phyloP scores from a whole-genome alignment of 192 early-diverging fungal genomes.

The Phlyctochytrium arcticum region DNA sequence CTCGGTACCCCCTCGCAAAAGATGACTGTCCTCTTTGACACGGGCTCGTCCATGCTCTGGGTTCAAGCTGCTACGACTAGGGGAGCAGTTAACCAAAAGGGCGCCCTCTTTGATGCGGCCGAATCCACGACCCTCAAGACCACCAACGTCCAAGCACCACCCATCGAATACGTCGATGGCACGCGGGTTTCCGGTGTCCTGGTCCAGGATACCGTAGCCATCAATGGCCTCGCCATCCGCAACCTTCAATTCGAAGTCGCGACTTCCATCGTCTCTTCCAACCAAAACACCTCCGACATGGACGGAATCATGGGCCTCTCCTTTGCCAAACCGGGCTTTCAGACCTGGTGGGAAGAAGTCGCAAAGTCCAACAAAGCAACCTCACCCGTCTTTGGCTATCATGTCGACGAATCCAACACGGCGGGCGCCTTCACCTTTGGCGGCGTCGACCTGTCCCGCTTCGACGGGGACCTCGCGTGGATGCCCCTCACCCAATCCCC shows the following conservation, averaged over 20 bases:
- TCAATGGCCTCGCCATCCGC: constrained; percentile 13
- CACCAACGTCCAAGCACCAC: constrained; percentile 6
- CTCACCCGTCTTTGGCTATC: constrained; percentile 31
- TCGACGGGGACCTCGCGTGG: constrained; percentile 16
- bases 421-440: constrained; percentile 31
- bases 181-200: constrained; percentile 25
- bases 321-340: not conserved
- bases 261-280: not conserved
- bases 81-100: constrained; percentile 8
- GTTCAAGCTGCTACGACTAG: constrained; percentile 22
- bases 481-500: constrained; percentile 12
- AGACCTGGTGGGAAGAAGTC: constrained; percentile 21
- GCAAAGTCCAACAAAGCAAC: constrained; percentile 4
- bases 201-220: constrained; percentile 24
- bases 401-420: constrained; percentile 20
- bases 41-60: constrained; percentile 43
- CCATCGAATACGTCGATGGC: constrained; percentile 39
- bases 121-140: constrained; percentile 22
- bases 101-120: constrained; percentile 23
- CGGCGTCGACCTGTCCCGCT: constrained; percentile 33
- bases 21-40: constrained; percentile 40
- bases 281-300: not conserved
- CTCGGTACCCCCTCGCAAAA: constrained; percentile 39
- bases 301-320: constrained; percentile 44
- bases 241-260: constrained; percentile 28